Conservation (phyloP, 2,329 filamentous ascomycete genomes). For the Sarocladium brachiariae region DNA sequence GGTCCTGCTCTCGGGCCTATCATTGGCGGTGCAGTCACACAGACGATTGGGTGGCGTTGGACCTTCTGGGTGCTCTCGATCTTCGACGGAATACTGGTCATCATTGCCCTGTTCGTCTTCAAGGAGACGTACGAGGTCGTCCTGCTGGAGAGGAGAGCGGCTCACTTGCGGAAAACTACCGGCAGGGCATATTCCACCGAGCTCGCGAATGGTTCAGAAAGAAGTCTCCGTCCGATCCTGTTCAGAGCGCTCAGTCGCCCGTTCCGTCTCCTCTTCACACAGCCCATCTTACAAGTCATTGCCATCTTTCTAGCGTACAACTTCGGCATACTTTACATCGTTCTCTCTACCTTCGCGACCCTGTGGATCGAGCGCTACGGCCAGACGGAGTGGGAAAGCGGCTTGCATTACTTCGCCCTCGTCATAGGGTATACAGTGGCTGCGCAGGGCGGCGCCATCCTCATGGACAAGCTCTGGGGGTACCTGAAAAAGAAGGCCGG, state of each 20-base stretch:
- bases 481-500: constrained; percentile 12
- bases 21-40: constrained; percentile 56
- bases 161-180: constrained; percentile 8
- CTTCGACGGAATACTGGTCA: constrained; percentile 45
- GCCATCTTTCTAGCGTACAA: constrained; percentile 37
- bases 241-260: constrained; percentile 12
- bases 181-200: background rate
- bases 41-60: constrained; percentile 62
- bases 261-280: constrained; percentile 30
- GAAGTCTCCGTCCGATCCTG: background rate
- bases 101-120: constrained; percentile 45
- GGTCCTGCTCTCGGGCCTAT: constrained; percentile 64
- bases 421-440: constrained; percentile 35
- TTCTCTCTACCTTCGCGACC: constrained; percentile 45
- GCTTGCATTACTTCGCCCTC: constrained; percentile 45
- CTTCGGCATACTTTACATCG: constrained; percentile 44
- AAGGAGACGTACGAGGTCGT: constrained; percentile 57
- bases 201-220: background rate
- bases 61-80: constrained; percentile 62
- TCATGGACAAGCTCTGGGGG: constrained; percentile 32
- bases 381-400: constrained; percentile 34
- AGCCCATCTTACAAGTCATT: constrained; percentile 40
- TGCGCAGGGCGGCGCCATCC: constrained; percentile 26
- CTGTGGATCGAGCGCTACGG: constrained; percentile 41
- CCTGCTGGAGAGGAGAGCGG: constrained; percentile 25